Evolutionary conservation across 805 yeast species (phyloP), one percentile per base, ranked within the genome.

Genomic region (Yamadazyma tumulicola): DNA sequence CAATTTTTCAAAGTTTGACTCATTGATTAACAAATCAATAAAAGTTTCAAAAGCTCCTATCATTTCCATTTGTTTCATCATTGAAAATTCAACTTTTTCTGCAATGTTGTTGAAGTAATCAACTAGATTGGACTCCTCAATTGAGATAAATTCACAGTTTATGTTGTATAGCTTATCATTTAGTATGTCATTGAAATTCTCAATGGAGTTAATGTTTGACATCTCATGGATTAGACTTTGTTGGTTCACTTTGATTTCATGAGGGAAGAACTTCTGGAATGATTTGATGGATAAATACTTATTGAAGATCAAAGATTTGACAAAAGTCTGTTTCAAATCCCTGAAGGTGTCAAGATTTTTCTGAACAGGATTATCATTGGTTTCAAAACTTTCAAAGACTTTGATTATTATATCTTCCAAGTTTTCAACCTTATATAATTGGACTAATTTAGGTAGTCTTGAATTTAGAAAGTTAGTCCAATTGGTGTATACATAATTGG

Each of bases 81-180:
- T 37, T 36, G 55, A 54, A 31, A 39, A 52, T 20, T 51, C 58
- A 27, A 62, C 39, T 23, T 42, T 38, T 3, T 28, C 18, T 1
- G 55, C 46, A 14, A 61, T 44, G 5, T 47, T 36, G 14, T 45
- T 40, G 21, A 62, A 41, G 33, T 47, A 56, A 15, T 57, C 62
- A 5, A 58, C 33, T 16, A 65, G 46, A 12, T 61, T 64, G 5
- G 67, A 60, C 35, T 67, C 73, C 30, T 61, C 65, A 9, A 67
- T 41, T 1, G 70, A 62, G 1, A 66, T 58, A 39, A 67, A 65
- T 41, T 67, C 72, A 15, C 59, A 37, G 41, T 61, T 64, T 19
- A 61, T 45, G 31, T 55, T 47, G 29, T 57, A 46, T 23, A 67
- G 46, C 39, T 61, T 65, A 6, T 58, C 53, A 27, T 52, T 48